Evolutionary conservation across 768 basidiomycete genomes (phyloP).

Genomic region (Mycena filopes): DNA sequence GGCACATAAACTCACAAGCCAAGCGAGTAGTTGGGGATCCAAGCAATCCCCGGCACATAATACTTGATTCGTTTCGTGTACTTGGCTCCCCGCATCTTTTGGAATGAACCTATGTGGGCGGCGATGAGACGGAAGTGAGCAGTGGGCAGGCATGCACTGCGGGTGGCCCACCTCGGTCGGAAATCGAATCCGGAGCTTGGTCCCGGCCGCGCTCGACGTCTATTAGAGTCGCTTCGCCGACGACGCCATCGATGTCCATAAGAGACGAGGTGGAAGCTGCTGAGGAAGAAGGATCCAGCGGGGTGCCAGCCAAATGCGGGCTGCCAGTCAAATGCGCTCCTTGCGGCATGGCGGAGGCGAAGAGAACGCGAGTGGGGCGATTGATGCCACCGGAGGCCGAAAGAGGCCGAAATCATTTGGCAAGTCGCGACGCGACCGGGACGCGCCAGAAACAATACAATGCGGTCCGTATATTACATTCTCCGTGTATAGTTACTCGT

Average conservation of each 20-base stretch:
- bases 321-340: constrained; percentile 16
- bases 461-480: too few relatives aligned
- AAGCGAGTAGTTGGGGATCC: constrained; percentile 82
- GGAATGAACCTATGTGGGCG: constrained; percentile 21
- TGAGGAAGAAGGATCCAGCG: constrained; percentile 21
- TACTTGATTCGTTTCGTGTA: constrained; percentile 67
- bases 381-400: too few relatives aligned
- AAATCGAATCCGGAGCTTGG: constrained; percentile 14
- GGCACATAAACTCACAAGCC: constrained; percentile 63
- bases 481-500: neutral
- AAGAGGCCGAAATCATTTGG: too few relatives aligned
- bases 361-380: neutral
- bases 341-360: constrained; percentile 12
- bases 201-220: constrained; percentile 32
- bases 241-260: constrained; percentile 47
- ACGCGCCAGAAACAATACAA: too few relatives aligned
- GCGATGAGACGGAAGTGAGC: neutral
- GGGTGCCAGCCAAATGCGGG: constrained; percentile 16
- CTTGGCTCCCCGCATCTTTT: constrained; percentile 41
- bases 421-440: too few relatives aligned
- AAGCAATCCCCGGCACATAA: constrained; percentile 80
- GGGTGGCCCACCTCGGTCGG: constrained; percentile 31
- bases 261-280: constrained; percentile 39
- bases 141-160: too few relatives aligned
- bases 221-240: constrained; percentile 18